Percentiles rank a stretch among this genome's conserved stretches.
phyloP scores from a whole-genome alignment of 257 asterid genomes.

The Cinchona pubescens region DNA sequence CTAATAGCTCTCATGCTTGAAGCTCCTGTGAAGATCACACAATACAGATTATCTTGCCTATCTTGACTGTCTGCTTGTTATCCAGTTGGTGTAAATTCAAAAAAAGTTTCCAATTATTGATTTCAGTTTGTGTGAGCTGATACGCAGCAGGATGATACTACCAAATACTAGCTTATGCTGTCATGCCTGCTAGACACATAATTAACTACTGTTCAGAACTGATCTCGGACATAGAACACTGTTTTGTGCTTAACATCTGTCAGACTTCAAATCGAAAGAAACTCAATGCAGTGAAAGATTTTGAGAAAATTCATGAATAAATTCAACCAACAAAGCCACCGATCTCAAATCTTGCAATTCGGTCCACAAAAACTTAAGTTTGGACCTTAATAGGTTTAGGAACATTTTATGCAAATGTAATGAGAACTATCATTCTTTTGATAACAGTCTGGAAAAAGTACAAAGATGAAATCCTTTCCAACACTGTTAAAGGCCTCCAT shows the following conservation, averaged over 20 bases:
- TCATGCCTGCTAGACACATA: not conserved
- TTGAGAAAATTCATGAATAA: not conserved
- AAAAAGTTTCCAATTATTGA: not conserved
- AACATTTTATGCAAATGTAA: slow-evolving; percentile 15
- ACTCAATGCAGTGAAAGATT: not conserved
- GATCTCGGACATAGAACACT: not conserved
- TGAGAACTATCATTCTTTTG: slow-evolving; percentile 6
- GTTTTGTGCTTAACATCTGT: not conserved
- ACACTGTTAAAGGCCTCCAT: not conserved
- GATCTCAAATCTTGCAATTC: not conserved
- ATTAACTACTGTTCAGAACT: not conserved
- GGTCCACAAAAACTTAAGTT: not conserved
- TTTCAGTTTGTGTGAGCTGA: not conserved
- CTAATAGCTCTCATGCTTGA: not conserved
- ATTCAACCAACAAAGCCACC: not conserved
- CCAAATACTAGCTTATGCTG: not conserved
- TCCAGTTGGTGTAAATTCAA: not conserved
- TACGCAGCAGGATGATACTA: not conserved
- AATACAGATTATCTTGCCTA: not conserved
- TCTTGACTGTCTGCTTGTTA: not conserved
- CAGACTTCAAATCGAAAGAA: not conserved
- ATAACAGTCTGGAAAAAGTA: slow-evolving; percentile 5
- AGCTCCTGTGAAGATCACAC: not conserved
- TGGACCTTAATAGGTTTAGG: slow-evolving; percentile 7
- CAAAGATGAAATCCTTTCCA: slow-evolving; percentile 2